phyloP scores from a whole-genome alignment of 495 filamentous ascomycete genomes.

The Penicillium pancosmium region DNA sequence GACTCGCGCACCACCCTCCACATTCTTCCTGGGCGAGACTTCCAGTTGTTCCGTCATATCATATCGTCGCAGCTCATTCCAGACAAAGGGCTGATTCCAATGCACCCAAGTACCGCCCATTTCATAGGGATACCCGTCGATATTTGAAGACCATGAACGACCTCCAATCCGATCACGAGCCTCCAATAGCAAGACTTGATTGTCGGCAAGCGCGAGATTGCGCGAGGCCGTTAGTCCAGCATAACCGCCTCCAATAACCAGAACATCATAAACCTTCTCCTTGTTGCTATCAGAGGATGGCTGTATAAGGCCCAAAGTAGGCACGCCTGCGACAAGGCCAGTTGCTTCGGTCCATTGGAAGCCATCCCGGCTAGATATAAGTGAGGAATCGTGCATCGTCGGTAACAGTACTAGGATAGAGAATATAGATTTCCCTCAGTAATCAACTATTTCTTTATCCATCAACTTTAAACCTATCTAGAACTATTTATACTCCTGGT shows the following conservation, averaged over 20 bases:
- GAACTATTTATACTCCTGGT: no score
- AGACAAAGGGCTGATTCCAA: neutral
- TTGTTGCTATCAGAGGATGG: no score
- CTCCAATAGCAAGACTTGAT: neutral
- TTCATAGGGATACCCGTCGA: neutral
- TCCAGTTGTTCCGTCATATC: neutral
- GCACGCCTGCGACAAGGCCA: no score
- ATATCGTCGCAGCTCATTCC: neutral
- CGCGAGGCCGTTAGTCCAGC: neutral
- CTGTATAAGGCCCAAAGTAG: no score
- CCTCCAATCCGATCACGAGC: neutral
- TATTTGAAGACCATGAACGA: neutral
- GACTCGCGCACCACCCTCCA: no score
- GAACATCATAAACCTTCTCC: neutral
- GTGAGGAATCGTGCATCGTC: no score
- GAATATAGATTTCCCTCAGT: no score
- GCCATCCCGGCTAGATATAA: no score
- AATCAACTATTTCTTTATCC: no score
- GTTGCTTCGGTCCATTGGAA: no score
- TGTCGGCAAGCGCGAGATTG: neutral
- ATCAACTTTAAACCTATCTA: no score
- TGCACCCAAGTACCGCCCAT: neutral
- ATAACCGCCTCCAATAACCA: neutral
- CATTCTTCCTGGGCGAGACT: neutral
- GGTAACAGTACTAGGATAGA: no score